Conservation (phyloP, 192 early-diverging fungal species). For the Coemansia sp. region DNA sequence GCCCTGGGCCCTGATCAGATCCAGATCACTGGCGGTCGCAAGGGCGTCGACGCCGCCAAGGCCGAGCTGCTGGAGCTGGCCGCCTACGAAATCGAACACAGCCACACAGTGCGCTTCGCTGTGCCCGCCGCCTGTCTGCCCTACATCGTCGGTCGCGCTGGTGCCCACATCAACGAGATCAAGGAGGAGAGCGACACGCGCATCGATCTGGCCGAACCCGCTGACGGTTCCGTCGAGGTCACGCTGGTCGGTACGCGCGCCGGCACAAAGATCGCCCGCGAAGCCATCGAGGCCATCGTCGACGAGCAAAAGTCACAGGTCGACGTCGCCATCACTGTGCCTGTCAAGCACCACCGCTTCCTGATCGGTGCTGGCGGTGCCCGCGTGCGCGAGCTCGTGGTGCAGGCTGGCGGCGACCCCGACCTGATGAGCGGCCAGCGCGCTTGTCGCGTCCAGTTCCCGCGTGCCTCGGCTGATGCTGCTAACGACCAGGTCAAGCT, state of each 20-base stretch:
- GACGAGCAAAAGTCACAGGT: constrained; percentile 61
- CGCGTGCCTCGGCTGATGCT: constrained; percentile 33
- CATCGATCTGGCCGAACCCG: constrained; percentile 64
- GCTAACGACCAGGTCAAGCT: constrained; percentile 61
- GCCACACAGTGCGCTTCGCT: constrained; percentile 62
- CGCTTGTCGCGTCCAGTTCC: constrained; percentile 65
- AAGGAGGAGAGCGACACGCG: constrained; percentile 69
- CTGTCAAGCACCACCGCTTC: constrained; percentile 60
- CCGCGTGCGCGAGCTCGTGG: constrained; percentile 64
- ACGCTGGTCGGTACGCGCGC: constrained; percentile 57
- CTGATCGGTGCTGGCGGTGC: constrained; percentile 67
- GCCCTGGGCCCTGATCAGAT: constrained; percentile 63
- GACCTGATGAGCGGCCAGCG: constrained; percentile 54
- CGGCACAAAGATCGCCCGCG: constrained; percentile 58
- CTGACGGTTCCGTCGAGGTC: constrained; percentile 43
- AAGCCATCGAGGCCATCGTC: constrained; percentile 60
- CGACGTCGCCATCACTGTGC: constrained; percentile 54
- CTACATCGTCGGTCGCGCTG: constrained; percentile 75
- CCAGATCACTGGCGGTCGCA: constrained; percentile 79
- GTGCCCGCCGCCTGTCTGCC: constrained; percentile 69
- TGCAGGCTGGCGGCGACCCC: constrained; percentile 58
- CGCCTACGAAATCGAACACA: constrained; percentile 79
- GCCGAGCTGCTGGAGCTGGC: constrained; percentile 78
- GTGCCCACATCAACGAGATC: constrained; percentile 72
- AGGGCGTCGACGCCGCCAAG: constrained; percentile 76